Conservation (phyloP, 2,329 filamentous ascomycete species). For the Fusarium drepaniforme region DNA sequence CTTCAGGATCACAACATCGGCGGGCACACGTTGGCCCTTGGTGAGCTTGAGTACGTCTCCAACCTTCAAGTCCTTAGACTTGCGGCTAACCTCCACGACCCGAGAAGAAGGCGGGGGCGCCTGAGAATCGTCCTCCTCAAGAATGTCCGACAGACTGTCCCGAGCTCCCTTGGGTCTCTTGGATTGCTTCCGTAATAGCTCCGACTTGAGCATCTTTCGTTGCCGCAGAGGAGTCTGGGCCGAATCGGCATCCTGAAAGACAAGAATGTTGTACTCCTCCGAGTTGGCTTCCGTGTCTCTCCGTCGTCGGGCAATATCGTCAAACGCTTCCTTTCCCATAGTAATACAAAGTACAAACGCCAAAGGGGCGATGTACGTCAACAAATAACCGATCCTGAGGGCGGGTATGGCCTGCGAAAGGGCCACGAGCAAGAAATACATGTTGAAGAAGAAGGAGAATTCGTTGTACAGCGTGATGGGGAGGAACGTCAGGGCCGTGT, state of each 20-base stretch:
- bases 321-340: conserved; percentile 93
- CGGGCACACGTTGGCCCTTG: conserved; percentile 93
- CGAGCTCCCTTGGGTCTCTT: conserved; percentile 48
- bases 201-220: conserved; percentile 59
- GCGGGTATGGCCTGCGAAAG: conserved; percentile 92
- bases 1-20: conserved; percentile 93
- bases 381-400: conserved; percentile 91
- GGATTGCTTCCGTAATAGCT: conserved; percentile 44
- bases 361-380: conserved; percentile 92
- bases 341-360: conserved; percentile 94
- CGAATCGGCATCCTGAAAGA: conserved; percentile 71
- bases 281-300: conserved; percentile 95
- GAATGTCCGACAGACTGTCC: conserved; percentile 70
- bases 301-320: conserved; percentile 88
- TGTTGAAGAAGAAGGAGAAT: conserved; percentile 99
- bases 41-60: conserved; percentile 94
- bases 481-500: conserved; percentile 93
- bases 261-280: conserved; percentile 84
- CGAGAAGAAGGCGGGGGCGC: conserved; percentile 58
- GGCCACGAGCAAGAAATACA: conserved; percentile 97
- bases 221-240: conserved; percentile 54
- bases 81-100: conserved; percentile 78
- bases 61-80: conserved; percentile 89
- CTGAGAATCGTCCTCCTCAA: conserved; percentile 70
- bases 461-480: conserved; percentile 97